These are phyloP conservation scores for Penicillium crystallinum DNA, from an alignment of 495 filamentous ascomycete species.

Conservation along the genomic window DNA sequence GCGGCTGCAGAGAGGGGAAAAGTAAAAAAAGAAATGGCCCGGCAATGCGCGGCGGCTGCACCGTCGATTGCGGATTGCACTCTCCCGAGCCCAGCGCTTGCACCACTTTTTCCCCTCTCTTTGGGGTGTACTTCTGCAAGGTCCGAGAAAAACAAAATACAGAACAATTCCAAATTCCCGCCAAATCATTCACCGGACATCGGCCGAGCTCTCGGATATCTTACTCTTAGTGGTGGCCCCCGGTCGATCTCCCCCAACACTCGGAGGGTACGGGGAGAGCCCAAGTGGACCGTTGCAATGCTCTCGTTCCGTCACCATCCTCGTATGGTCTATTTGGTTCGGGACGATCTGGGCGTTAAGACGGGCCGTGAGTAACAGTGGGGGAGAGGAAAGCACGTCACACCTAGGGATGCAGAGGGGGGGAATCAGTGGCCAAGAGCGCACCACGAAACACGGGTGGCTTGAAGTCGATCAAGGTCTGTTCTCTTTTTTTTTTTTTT, in stretches of 20 bases:
- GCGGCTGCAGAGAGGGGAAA: constrained; percentile 2
- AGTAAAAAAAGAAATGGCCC: constrained; percentile 7
- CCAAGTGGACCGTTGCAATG: background rate
- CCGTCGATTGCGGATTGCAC: constrained; percentile 17
- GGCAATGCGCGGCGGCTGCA: constrained; percentile 24
- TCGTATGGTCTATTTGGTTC: too few species aligned
- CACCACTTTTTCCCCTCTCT: constrained; percentile 1
- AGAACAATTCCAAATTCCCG: background rate
- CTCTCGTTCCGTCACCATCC: too few species aligned
- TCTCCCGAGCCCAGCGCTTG: constrained; percentile 6
- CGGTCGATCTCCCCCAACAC: background rate
- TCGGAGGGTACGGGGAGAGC: constrained; percentile 4
- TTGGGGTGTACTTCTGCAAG: constrained; percentile 2
- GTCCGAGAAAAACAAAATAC: constrained; percentile 1
- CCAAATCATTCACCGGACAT: background rate
- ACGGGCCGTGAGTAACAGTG: constrained; percentile 23
- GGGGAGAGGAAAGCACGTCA: constrained; percentile 22
- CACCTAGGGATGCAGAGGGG: constrained; percentile 23
- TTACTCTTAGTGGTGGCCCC: background rate
- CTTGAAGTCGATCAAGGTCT: constrained; percentile 29
- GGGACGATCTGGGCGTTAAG: constrained; percentile 13
- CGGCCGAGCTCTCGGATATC: constrained; percentile 2
- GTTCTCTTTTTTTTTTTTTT: constrained; percentile 16
- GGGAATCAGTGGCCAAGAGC: constrained; percentile 33
- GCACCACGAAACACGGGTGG: constrained; percentile 39